Evolutionary conservation across 2,329 filamentous ascomycete species (phyloP), one percentile per base, ranked within the genome.

Genomic region (Monilinia polystroma): DNA sequence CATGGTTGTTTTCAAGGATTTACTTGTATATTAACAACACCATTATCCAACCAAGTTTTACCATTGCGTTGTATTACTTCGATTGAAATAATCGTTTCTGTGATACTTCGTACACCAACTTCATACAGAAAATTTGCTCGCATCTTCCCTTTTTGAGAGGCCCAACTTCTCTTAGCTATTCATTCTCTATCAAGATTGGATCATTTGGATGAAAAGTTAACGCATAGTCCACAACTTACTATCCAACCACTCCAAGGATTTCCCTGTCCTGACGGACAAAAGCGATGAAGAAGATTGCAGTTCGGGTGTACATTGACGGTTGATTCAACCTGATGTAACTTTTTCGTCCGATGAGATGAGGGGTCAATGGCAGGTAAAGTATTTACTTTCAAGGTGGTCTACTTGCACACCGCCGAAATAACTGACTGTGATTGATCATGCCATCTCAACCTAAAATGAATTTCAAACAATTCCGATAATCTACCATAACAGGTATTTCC

Each of bases 381-480:
- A 51, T 26, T 35, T 35, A 8, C 20, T 11, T 51, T 26, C 47
- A 6, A 51, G n/a, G 47, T 38, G 20, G 29, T 51, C 12, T 51
- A 49, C 29, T 62, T 62, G 58, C 58, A 62, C 58, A 62, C 58
- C 58, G 58, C 58, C 51, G 58, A 38, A 60, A 51, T 38, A 20
- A 20, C 23, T 38, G n/a, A 35, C 3, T 14, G 11, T 43, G 26
- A 43, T 18, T 32, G 14, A 20, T 26, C 45, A 62, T 26, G 51
- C 23, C 12, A 26, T 23, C 29, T 49, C 43, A 38, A 51, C 32
- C 45, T 51, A 62, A 62, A 51, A 26, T 45, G n/a, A 51, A 38
- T 26, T 20, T 11, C 29, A 60, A 10, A 60, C n/a, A 51, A 35
- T 60, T 60, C 58, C 58, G 45, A 38, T 26, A 26, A 51, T 60